Percentiles rank a stretch among this genome's conserved stretches.
phyloP scores from a whole-genome alignment of 2,329 filamentous ascomycete genomes.

The Diplodia scrobiculata region DNA sequence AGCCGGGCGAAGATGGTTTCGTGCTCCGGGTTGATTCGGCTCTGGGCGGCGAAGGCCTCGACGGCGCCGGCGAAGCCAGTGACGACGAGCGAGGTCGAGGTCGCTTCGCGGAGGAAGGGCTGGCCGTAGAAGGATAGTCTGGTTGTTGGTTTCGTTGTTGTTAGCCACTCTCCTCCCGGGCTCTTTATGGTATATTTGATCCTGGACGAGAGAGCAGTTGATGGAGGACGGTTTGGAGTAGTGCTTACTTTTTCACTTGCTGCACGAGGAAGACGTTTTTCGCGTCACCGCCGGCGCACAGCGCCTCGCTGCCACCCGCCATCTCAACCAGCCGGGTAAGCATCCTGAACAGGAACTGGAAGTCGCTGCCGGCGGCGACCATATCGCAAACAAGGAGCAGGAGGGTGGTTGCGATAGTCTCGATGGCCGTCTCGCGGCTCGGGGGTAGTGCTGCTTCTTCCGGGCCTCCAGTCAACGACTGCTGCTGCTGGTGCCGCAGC shows the following conservation, averaged over 20 bases:
- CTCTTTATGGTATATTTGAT: not conserved
- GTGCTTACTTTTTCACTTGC: not conserved
- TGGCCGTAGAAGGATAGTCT: not conserved
- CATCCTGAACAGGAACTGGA: not conserved
- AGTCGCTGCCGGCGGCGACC: not conserved
- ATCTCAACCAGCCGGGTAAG: not conserved
- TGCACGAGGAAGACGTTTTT: not conserved
- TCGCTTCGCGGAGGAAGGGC: conserved; percentile 2
- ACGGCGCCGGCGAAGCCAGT: not conserved
- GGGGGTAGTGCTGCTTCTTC: not conserved
- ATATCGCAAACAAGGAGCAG: not conserved
- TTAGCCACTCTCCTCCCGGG: not conserved
- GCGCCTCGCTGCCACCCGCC: not conserved
- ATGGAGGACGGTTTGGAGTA: too few relatives aligned
- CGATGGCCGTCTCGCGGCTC: not conserved
- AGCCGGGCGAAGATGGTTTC: not conserved
- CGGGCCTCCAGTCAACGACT: not conserved
- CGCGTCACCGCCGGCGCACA: not conserved
- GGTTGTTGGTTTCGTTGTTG: not conserved
- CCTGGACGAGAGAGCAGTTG: not conserved
- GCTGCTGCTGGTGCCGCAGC: not conserved
- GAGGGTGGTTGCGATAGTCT: not conserved
- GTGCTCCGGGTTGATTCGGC: not conserved
- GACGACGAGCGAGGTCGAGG: not conserved
- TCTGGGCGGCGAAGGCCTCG: not conserved